A percentile compares a stretch with the other conserved stretches of the same genome.
These are phyloP conservation scores for Sindora glabra DNA, from an alignment of 306 rosid genomes.

Conservation along the genomic window DNA sequence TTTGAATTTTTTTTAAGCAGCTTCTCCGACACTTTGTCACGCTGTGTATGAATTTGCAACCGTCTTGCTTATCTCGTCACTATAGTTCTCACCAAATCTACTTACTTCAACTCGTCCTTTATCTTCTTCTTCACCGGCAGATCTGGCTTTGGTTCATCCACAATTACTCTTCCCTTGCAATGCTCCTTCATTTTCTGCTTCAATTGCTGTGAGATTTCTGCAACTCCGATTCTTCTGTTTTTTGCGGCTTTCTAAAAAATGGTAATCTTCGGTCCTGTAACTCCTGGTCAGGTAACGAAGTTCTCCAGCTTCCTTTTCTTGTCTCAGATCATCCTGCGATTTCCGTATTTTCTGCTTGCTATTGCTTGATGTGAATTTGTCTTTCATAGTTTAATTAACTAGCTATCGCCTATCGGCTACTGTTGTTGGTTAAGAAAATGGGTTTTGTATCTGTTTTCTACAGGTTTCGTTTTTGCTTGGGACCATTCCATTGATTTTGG, in stretches of 20 bases:
- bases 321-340: conserved; percentile 30
- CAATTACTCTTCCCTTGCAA: too few relatives aligned
- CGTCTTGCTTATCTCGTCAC: neutral
- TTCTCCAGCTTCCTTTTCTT: neutral
- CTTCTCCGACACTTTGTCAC: conserved; percentile 5
- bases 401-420: too few relatives aligned
- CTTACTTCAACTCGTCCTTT: neutral
- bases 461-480: conserved; percentile 73
- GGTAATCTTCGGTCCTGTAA: conserved; percentile 50
- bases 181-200: too few relatives aligned
- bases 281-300: conserved; percentile 89
- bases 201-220: conserved; percentile 12
- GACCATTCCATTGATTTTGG: conserved; percentile 39
- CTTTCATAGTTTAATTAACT: neutral
- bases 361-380: neutral
- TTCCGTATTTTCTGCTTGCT: neutral
- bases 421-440: too few relatives aligned
- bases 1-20: too few relatives aligned
- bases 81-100: too few relatives aligned
- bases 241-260: conserved; percentile 30
- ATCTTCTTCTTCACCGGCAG: neutral
- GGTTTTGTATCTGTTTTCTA: neutral
- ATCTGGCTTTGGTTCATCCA: too few relatives aligned
- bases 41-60: too few relatives aligned
- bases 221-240: neutral